Conservation (phyloP, 805 yeast species). For the Yarrowia porcina region DNA sequence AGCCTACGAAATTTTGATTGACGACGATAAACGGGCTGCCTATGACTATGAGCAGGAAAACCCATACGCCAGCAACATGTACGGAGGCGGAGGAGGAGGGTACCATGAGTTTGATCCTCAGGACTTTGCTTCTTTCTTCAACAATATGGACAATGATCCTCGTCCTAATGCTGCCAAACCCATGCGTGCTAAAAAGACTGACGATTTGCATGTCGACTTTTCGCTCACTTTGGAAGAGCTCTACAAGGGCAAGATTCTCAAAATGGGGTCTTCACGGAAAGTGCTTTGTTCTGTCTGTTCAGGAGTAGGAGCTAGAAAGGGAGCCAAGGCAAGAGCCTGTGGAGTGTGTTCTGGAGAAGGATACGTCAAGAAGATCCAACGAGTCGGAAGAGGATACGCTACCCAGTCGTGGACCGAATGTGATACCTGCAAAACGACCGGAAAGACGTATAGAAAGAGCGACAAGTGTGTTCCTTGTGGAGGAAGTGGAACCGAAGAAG, state of each 20-base stretch:
- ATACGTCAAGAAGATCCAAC: constrained; percentile 51
- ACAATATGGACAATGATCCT: neutral
- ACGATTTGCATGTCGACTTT: constrained; percentile 64
- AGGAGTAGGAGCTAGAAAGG: constrained; percentile 70
- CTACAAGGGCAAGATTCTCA: constrained; percentile 76
- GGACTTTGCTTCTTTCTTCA: constrained; percentile 54
- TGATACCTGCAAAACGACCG: constrained; percentile 66
- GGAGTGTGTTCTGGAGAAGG: constrained; percentile 73
- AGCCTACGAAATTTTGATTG: constrained; percentile 80
- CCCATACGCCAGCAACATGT: constrained; percentile 36
- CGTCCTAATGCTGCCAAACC: constrained; percentile 24
- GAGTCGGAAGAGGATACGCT: constrained; percentile 74
- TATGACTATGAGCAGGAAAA: constrained; percentile 39
- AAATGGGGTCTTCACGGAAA: constrained; percentile 67
- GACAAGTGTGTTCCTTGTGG: constrained; percentile 76
- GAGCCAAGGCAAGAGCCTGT: constrained; percentile 58
- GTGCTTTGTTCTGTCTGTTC: constrained; percentile 68
- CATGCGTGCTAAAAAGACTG: constrained; percentile 41
- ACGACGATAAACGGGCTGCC: constrained; percentile 44
- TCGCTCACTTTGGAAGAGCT: constrained; percentile 68
- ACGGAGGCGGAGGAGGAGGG: constrained; percentile 40
- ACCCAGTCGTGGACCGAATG: constrained; percentile 62
- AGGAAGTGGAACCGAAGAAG: constrained; percentile 60
- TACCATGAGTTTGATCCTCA: constrained; percentile 57
- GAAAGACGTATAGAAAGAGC: constrained; percentile 55